Percentiles rank a stretch among this genome's conserved stretches.
phyloP scores from a whole-genome alignment of 2,329 filamentous ascomycete genomes.

The Cladosporium colombiae region DNA sequence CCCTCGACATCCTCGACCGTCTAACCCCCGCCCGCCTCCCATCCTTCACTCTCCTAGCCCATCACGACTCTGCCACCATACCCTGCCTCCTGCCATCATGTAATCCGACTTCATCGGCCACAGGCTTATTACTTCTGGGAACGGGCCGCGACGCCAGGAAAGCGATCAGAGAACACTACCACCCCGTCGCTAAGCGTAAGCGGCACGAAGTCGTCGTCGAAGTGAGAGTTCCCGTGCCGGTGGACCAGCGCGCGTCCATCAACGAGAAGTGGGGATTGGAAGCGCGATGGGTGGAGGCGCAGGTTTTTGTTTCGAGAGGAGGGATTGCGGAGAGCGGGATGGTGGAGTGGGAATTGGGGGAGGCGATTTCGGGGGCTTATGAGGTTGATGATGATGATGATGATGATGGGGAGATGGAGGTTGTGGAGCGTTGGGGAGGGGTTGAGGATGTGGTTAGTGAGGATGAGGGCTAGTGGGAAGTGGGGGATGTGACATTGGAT shows the following conservation, averaged over 20 bases:
- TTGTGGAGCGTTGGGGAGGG: background rate
- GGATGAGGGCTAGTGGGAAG: background rate
- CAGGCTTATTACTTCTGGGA: constrained; percentile 35
- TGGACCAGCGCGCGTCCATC: background rate
- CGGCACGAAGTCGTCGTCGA: constrained; percentile 28
- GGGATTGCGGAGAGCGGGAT: background rate
- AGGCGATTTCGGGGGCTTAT: background rate
- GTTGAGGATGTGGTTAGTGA: background rate
- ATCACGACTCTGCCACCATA: background rate
- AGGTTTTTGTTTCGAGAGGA: constrained; percentile 24
- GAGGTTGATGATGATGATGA: background rate
- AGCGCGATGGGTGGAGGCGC: constrained; percentile 24
- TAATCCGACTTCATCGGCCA: constrained; percentile 23
- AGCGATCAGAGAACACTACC: constrained; percentile 31
- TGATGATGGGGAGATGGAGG: background rate
- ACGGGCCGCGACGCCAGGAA: constrained; percentile 25
- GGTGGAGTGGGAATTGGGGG: background rate
- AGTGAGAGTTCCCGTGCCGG: constrained; percentile 19
- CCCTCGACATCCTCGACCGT: constrained; percentile 27
- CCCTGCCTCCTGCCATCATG: background rate
- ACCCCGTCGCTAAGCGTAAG: constrained; percentile 11
- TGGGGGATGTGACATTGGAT: background rate
- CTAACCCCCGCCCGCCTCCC: constrained; percentile 31
- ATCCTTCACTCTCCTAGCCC: constrained; percentile 7
- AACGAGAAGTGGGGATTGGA: constrained; percentile 22